Conservation (phyloP, 306 rosid genomes). For the Cucumis hystrix region DNA sequence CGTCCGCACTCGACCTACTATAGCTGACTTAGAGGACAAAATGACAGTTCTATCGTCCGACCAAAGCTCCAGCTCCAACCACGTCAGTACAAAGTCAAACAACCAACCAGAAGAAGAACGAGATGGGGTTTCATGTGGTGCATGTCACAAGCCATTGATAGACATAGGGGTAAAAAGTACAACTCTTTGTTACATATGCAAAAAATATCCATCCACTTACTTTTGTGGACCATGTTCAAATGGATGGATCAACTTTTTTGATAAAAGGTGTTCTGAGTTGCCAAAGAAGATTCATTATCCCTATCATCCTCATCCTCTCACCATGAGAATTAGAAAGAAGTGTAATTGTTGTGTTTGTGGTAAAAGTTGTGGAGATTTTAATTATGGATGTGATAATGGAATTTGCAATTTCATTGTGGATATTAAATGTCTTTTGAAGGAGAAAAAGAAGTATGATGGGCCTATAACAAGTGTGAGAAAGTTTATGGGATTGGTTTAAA, state of each 20-base stretch:
- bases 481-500: neutral
- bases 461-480: neutral
- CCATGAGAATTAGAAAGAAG: neutral
- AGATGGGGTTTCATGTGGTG: neutral
- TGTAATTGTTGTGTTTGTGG: neutral
- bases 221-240: neutral
- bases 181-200: conserved; percentile 2
- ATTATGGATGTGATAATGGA: conserved; percentile 3
- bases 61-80: neutral
- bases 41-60: neutral
- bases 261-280: neutral
- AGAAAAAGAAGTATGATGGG: neutral
- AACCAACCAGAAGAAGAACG: neutral
- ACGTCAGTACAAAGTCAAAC: neutral
- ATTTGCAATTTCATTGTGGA: neutral
- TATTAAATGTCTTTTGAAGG: neutral
- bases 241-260: neutral
- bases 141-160: neutral
- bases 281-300: conserved; percentile 1
- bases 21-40: neutral
- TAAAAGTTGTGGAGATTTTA: neutral
- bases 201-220: neutral
- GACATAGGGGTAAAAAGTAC: neutral
- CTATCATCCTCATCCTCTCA: neutral
- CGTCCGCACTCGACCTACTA: neutral